These are phyloP conservation scores for Blastobotrys proliferans DNA, from an alignment of 1,139 yeast genomes.

Conservation along the genomic window DNA sequence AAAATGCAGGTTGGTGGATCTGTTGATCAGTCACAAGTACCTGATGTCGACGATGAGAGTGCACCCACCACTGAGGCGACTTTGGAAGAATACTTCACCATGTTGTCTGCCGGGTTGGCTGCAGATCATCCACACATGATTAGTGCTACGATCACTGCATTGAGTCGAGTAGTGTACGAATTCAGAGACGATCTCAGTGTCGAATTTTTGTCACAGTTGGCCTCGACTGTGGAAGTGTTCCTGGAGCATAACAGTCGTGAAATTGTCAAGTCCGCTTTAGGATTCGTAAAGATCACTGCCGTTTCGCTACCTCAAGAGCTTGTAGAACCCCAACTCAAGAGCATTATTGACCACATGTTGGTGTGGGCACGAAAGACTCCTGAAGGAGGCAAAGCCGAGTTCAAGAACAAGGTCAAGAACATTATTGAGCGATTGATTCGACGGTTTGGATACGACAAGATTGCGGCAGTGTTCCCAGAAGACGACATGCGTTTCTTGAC, in stretches of 20 bases:
- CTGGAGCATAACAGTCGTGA: slow-evolving; percentile 88
- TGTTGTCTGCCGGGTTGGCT: slow-evolving; percentile 94
- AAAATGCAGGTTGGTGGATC: slow-evolving; percentile 70
- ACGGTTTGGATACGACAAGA: slow-evolving; percentile 77
- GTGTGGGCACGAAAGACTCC: slow-evolving; percentile 57
- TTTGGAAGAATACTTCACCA: slow-evolving; percentile 79
- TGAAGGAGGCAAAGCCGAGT: slow-evolving; percentile 92
- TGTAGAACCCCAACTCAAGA: slow-evolving; percentile 62
- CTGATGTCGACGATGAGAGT: slow-evolving; percentile 57
- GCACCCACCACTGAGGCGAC: slow-evolving; percentile 64
- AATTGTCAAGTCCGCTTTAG: slow-evolving; percentile 89
- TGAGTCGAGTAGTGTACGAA: slow-evolving; percentile 82
- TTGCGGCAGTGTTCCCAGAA: slow-evolving; percentile 82
- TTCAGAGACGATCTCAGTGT: slow-evolving; percentile 61
- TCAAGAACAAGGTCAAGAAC: slow-evolving; percentile 88
- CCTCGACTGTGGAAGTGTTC: slow-evolving; percentile 86
- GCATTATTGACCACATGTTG: slow-evolving; percentile 66
- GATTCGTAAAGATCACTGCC: slow-evolving; percentile 89
- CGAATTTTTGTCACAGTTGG: slow-evolving; percentile 62
- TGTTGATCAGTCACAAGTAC: slow-evolving; percentile 60
- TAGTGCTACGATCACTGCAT: slow-evolving; percentile 89
- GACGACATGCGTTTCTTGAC: slow-evolving; percentile 77
- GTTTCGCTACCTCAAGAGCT: slow-evolving; percentile 78
- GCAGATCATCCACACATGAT: slow-evolving; percentile 94
- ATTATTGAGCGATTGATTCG: slow-evolving; percentile 86